Percentiles rank a stretch among this genome's conserved stretches.
Conservation (phyloP, 176 grass and related monocot species). For the Rhipidocladum racemiflorum region DNA sequence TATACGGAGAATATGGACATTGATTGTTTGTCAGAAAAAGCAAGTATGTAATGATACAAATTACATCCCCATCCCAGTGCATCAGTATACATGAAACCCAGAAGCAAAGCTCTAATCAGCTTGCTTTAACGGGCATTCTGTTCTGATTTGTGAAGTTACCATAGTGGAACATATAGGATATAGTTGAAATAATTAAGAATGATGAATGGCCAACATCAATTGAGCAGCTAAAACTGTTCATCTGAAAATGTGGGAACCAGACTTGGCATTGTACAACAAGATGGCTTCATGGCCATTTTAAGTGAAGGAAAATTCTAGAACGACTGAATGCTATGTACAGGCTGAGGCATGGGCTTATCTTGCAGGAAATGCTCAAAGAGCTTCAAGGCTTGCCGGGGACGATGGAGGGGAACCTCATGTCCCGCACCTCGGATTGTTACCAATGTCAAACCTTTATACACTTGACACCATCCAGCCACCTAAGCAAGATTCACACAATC, state of each 20-base stretch:
- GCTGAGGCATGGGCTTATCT: constrained; percentile 50
- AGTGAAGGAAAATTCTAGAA: constrained; percentile 17
- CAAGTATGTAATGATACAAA: not conserved
- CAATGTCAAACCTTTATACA: constrained; percentile 58
- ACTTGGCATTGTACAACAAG: constrained; percentile 3
- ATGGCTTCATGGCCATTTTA: not conserved
- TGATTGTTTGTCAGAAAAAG: not conserved
- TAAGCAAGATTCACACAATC: constrained; percentile 14
- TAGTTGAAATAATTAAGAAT: not conserved
- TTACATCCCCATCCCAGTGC: not conserved
- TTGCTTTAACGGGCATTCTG: not conserved
- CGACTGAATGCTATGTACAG: constrained; percentile 29
- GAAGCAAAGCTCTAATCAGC: not conserved
- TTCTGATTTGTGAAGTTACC: not conserved
- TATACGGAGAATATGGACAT: not conserved
- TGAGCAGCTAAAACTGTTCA: not conserved
- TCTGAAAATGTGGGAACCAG: not conserved
- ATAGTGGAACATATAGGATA: not conserved
- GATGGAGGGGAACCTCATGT: constrained; percentile 71
- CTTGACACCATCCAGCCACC: constrained; percentile 69
- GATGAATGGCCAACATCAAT: not conserved
- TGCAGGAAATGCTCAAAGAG: constrained; percentile 65
- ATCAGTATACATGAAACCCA: not conserved
- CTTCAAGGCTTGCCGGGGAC: constrained; percentile 48
- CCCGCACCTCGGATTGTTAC: constrained; percentile 53